Percentiles rank a stretch among this genome's conserved stretches.
Conservation (phyloP, 2,329 filamentous ascomycete species). For the Trichophyton equinum region DNA sequence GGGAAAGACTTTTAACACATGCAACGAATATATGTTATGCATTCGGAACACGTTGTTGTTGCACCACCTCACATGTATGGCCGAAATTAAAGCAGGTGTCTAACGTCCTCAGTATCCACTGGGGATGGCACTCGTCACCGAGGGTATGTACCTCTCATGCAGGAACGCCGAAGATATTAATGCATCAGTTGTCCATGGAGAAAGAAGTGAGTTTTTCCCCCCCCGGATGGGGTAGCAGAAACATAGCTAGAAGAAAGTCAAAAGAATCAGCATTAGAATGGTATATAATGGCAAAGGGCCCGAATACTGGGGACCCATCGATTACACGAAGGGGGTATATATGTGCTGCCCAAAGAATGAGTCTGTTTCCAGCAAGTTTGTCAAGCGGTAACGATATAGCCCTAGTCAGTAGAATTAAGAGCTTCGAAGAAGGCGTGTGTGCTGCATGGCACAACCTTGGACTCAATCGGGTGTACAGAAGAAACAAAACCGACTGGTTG, state of each 20-base stretch:
- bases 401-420: neutral
- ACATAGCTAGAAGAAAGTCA: too few species aligned
- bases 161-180: neutral
- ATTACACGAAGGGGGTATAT: neutral
- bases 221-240: too few species aligned
- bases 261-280: neutral
- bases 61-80: slow-evolving; percentile 1
- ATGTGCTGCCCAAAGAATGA: neutral
- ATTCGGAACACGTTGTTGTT: slow-evolving; percentile 4
- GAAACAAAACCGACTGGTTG: neutral
- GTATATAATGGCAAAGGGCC: neutral
- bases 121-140: neutral
- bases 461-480: neutral
- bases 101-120: neutral
- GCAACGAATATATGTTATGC: slow-evolving; percentile 1
- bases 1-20: neutral
- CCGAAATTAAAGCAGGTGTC: neutral
- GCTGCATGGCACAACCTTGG: neutral
- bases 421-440: neutral
- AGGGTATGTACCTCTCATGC: neutral
- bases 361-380: slow-evolving; percentile 1
- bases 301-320: neutral
- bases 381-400: neutral
- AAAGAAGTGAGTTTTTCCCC: neutral
- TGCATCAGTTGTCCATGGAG: neutral